Conservation (phyloP, 208 protist species). For the Wallacemonas sp. region DNA sequence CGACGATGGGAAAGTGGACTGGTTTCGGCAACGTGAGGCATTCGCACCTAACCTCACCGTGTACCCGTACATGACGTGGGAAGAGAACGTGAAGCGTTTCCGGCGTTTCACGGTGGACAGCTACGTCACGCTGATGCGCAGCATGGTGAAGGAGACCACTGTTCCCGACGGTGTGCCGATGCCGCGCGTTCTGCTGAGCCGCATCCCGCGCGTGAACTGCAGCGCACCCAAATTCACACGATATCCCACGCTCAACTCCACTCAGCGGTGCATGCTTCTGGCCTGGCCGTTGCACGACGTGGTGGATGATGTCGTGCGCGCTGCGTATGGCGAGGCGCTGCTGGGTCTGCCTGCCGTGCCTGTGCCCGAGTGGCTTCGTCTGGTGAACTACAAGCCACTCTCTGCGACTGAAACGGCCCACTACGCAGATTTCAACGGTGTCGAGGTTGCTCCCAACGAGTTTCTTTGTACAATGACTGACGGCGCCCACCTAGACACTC, state of each 20-base stretch:
- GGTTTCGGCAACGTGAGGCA: not conserved
- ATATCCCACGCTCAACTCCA: not conserved
- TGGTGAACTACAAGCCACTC: slow-evolving; percentile 1
- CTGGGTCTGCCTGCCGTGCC: not conserved
- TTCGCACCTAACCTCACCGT: not conserved
- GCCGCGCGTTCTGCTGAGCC: not conserved
- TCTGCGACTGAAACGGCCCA: not conserved
- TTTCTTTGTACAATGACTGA: not conserved
- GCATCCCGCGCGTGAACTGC: not conserved
- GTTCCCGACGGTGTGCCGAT: not conserved
- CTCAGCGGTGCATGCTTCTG: not conserved
- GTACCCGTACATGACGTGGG: slow-evolving; percentile 5
- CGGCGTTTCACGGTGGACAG: not conserved
- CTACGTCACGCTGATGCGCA: not conserved
- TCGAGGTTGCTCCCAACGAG: not conserved
- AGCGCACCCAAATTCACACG: not conserved
- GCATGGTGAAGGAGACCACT: not conserved
- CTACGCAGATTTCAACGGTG: not conserved
- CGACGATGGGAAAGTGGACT: not conserved
- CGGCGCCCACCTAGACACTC: not conserved
- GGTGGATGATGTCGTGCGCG: not conserved
- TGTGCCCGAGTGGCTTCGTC: not conserved
- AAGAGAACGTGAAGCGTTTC: slow-evolving; percentile 9
- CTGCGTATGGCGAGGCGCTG: not conserved
- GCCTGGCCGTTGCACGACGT: not conserved